Evolutionary conservation across 2,329 filamentous ascomycete species (phyloP).

Genomic region (Albifimbria verrucaria): DNA sequence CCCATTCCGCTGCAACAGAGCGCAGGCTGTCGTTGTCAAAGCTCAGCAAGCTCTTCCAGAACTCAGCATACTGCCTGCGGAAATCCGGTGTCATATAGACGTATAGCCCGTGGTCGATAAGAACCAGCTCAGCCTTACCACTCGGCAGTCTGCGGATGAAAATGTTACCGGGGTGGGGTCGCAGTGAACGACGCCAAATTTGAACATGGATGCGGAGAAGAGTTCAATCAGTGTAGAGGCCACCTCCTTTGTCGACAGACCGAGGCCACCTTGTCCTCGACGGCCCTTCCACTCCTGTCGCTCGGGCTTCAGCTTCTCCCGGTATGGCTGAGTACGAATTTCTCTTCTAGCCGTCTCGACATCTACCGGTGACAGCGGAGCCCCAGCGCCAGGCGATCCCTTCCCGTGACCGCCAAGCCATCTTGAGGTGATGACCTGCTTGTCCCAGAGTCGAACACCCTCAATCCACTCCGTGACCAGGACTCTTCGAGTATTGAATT

Average conservation of each 20-base stretch:
- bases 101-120: constrained; percentile 97
- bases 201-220: constrained; percentile 97
- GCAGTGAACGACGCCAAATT: constrained; percentile 93
- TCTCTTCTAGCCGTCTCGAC: constrained; percentile 41
- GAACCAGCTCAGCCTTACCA: constrained; percentile 83
- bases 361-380: constrained; percentile 52
- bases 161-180: constrained; percentile 98
- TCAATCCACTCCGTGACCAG: constrained; percentile 99
- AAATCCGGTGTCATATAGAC: constrained; percentile 84
- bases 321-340: constrained; percentile 48
- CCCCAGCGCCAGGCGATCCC: constrained; percentile 75
- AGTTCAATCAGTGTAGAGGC: constrained; percentile 97
- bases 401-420: constrained; percentile 77
- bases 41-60: constrained; percentile 93
- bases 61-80: constrained; percentile 78
- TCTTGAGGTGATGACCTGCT: constrained; percentile 68
- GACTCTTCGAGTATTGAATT: constrained; percentile 77
- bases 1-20: constrained; percentile 75
- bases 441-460: constrained; percentile 89
- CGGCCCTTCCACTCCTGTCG: constrained; percentile 74
- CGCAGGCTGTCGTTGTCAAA: constrained; percentile 83
- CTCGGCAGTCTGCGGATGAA: constrained; percentile 83
- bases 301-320: constrained; percentile 71
- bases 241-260: constrained; percentile 76
- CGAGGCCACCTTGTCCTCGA: constrained; percentile 74